Evolutionary conservation across 1,139 yeast species (phyloP).

Genomic region (Zygosaccharomyces pseudobailii): DNA sequence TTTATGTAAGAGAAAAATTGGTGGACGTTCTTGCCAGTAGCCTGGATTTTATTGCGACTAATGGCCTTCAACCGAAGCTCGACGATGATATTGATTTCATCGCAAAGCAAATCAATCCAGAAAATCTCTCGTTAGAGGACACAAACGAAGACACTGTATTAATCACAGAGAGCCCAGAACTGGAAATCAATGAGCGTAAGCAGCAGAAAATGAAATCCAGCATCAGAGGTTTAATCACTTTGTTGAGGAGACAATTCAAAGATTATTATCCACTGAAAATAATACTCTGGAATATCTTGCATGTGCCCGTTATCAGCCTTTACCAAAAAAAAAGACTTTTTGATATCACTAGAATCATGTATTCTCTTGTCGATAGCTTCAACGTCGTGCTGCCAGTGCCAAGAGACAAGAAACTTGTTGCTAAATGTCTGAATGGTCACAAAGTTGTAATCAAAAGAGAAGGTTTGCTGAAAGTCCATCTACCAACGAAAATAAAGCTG

Average conservation of each 20-base stretch:
- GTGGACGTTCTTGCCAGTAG: slow-evolving; percentile 46
- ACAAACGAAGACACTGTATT: slow-evolving; percentile 42
- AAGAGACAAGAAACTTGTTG: slow-evolving; percentile 59
- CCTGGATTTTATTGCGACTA: slow-evolving; percentile 64
- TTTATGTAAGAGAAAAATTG: slow-evolving; percentile 49
- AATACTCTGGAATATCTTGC: slow-evolving; percentile 68
- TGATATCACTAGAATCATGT: slow-evolving; percentile 61
- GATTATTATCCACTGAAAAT: slow-evolving; percentile 55
- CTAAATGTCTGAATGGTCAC: slow-evolving; percentile 39
- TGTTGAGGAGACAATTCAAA: slow-evolving; percentile 61
- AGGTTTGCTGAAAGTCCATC: slow-evolving; percentile 34
- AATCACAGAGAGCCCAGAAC: slow-evolving; percentile 44
- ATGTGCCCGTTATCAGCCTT: slow-evolving; percentile 54
- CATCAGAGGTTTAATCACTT: slow-evolving; percentile 48
- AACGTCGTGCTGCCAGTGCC: slow-evolving; percentile 64
- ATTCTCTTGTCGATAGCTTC: slow-evolving; percentile 57
- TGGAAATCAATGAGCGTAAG: slow-evolving; percentile 45
- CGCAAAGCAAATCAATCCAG: slow-evolving; percentile 24
- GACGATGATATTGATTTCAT: slow-evolving; percentile 34
- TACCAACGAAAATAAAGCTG: slow-evolving; percentile 25
- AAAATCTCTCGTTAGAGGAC: slow-evolving; percentile 10
- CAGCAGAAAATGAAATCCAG: slow-evolving; percentile 42
- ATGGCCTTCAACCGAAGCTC: slow-evolving; percentile 59
- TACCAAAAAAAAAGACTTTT: slow-evolving; percentile 60
- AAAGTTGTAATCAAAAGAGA: slow-evolving; percentile 33